A percentile compares a stretch with the other conserved stretches of the same genome.
phyloP scores from a whole-genome alignment of 2,329 filamentous ascomycete genomes.

The Kalmusia sp. region DNA sequence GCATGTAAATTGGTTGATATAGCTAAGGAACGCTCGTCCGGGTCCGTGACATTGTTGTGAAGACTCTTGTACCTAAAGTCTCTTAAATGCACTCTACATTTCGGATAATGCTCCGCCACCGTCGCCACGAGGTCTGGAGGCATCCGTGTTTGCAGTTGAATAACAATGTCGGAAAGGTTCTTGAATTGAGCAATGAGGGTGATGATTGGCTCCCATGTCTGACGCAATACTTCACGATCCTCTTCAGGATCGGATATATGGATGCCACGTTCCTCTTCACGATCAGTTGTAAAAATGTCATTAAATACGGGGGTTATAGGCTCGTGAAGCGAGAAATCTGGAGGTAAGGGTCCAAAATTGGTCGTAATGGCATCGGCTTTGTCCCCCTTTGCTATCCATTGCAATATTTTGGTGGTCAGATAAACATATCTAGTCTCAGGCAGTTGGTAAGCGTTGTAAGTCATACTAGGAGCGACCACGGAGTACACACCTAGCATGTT shows the following conservation, averaged over 20 bases:
- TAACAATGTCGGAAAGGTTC: not conserved
- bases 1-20: not conserved
- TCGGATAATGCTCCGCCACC: not conserved
- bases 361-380: too few relatives aligned
- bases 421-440: too few relatives aligned
- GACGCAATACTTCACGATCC: not conserved
- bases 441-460: too few relatives aligned
- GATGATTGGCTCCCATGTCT: not conserved
- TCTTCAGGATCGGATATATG: too few relatives aligned
- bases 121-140: not conserved
- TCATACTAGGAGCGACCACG: too few relatives aligned
- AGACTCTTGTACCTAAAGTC: not conserved
- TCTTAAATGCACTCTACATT: not conserved
- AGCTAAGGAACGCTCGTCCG: not conserved
- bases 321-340: too few relatives aligned
- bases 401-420: too few relatives aligned
- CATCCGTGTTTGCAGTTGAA: not conserved
- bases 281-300: too few relatives aligned
- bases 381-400: too few relatives aligned
- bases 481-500: conserved; percentile 1
- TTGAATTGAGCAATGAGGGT: not conserved
- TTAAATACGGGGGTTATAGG: too few relatives aligned
- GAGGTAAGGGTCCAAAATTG: too few relatives aligned
- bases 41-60: not conserved
- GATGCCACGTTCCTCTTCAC: too few relatives aligned